These are phyloP conservation scores for Talaromyces nanjingensis DNA, from an alignment of 495 filamentous ascomycete species.

Conservation along the genomic window DNA sequence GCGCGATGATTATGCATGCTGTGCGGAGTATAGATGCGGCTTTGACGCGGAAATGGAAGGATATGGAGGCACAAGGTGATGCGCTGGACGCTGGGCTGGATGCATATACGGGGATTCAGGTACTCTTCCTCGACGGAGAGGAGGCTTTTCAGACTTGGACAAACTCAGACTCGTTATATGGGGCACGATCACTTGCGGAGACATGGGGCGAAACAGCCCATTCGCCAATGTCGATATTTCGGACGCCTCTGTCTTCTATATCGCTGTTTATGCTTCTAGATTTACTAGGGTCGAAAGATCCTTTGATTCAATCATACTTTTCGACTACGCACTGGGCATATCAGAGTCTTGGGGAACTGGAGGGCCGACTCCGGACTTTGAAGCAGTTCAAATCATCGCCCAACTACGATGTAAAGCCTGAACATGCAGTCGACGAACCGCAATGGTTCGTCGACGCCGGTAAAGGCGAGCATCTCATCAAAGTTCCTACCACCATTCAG, in stretches of 20 bases:
- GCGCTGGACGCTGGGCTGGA: conserved; percentile 42
- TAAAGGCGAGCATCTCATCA: conserved; percentile 44
- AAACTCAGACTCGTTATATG: conserved; percentile 75
- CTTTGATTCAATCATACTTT: conserved; percentile 74
- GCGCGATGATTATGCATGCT: conserved; percentile 84
- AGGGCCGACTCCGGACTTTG: conserved; percentile 58
- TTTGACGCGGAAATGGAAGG: conserved; percentile 72
- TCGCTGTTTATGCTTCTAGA: conserved; percentile 90
- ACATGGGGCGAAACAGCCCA: conserved; percentile 62
- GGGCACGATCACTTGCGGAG: conserved; percentile 70
- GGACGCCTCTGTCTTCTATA: conserved; percentile 68
- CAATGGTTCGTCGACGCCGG: conserved; percentile 46
- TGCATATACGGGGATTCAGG: conserved; percentile 77
- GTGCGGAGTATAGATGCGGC: conserved; percentile 73
- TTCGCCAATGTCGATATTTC: conserved; percentile 64
- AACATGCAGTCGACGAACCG: not conserved
- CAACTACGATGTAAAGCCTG: conserved; percentile 9
- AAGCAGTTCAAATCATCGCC: conserved; percentile 44
- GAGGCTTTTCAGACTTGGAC: conserved; percentile 84
- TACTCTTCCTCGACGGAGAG: conserved; percentile 88
- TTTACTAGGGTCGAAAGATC: conserved; percentile 66
- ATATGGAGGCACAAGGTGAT: conserved; percentile 53
- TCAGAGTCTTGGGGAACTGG: conserved; percentile 56
- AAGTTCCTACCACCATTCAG: conserved; percentile 43
- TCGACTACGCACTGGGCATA: conserved; percentile 93